Conservation (phyloP, 805 yeast species). For the Candida chilensis region DNA sequence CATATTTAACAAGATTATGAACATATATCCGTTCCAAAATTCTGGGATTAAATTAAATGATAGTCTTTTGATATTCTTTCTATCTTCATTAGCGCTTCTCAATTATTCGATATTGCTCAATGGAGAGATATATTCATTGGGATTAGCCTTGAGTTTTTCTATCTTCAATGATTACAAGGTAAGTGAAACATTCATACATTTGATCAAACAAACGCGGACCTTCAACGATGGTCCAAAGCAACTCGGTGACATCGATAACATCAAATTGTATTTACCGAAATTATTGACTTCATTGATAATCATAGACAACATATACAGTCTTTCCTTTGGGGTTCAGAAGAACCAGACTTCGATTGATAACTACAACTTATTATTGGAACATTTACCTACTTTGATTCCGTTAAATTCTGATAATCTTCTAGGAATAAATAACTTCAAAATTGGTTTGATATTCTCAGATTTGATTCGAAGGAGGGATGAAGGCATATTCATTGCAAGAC, state of each 20-base stretch:
- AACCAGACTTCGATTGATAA: constrained; percentile 1
- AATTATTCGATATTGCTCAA: constrained; percentile 25
- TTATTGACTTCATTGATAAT: constrained; percentile 16
- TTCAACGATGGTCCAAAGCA: constrained; percentile 4
- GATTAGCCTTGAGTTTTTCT: constrained; percentile 15
- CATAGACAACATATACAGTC: constrained; percentile 11
- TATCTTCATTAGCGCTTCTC: constrained; percentile 3
- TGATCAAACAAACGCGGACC: not conserved
- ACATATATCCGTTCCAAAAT: constrained; percentile 19
- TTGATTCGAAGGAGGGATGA: constrained; percentile 2
- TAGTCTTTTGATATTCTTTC: not conserved
- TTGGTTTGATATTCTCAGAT: constrained; percentile 1
- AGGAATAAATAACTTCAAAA: constrained; percentile 1
- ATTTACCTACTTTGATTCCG: constrained; percentile 3
- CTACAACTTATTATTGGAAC: constrained; percentile 1
- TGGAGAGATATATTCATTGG: constrained; percentile 26
- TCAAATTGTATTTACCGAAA: constrained; percentile 21
- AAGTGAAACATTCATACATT: constrained; percentile 14
- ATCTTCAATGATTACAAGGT: constrained; percentile 26
- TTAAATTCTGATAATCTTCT: not conserved
- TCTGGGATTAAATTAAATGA: constrained; percentile 1
- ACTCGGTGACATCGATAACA: too few relatives aligned
- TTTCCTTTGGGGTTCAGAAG: constrained; percentile 11
- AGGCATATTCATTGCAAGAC: not conserved
- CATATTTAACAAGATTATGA: constrained; percentile 21